Conservation (phyloP, 2,329 filamentous ascomycete genomes). For the Blumeria hordei region DNA sequence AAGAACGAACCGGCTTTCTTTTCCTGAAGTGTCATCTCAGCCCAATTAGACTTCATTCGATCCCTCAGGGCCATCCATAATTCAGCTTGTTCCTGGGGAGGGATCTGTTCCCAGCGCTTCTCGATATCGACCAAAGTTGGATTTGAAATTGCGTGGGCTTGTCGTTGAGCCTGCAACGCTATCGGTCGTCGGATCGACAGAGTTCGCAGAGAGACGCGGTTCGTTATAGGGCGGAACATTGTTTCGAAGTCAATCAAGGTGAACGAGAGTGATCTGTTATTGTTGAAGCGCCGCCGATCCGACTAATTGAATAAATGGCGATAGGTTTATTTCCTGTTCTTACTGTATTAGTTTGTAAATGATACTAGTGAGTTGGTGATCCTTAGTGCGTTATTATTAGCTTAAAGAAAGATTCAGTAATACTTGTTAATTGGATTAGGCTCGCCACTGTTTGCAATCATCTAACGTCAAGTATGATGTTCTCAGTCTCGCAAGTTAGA, state of each 20-base stretch:
- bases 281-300: too few relatives aligned
- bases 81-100: constrained; percentile 95
- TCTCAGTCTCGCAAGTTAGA: too few relatives aligned
- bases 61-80: constrained; percentile 96
- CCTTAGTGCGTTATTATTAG: too few relatives aligned
- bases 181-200: not conserved
- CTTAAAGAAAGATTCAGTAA: too few relatives aligned
- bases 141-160: constrained; percentile 83
- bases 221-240: not conserved
- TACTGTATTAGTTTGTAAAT: too few relatives aligned
- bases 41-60: constrained; percentile 96
- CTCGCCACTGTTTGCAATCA: too few relatives aligned
- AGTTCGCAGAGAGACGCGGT: not conserved
- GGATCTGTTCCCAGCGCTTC: constrained; percentile 97
- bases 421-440: too few relatives aligned
- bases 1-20: constrained; percentile 81
- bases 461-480: too few relatives aligned
- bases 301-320: too few relatives aligned
- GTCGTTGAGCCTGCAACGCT: constrained; percentile 4
- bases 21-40: constrained; percentile 82
- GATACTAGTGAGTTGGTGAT: too few relatives aligned
- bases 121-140: constrained; percentile 94
- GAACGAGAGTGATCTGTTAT: too few relatives aligned
- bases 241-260: not conserved
- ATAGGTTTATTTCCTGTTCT: too few relatives aligned